phyloP scores from a whole-genome alignment of 2,329 filamentous ascomycete genomes.

The Grosmannia clavigera region DNA sequence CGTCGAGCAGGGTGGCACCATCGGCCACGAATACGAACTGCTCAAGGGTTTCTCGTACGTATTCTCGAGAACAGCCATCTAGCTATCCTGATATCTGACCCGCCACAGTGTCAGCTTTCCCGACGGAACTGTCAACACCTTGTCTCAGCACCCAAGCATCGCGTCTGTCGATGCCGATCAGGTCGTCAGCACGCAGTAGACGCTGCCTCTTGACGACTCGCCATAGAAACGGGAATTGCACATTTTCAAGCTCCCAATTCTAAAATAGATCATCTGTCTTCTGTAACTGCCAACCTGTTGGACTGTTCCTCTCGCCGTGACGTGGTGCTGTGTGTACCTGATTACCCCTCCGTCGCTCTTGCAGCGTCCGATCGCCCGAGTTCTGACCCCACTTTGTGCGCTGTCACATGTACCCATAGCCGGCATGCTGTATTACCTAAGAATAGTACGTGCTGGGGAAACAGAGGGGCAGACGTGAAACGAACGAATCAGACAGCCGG shows the following conservation, averaged over 20 bases:
- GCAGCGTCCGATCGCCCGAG: background rate
- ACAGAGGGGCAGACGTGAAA: background rate
- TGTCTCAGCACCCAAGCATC: constrained; percentile 59
- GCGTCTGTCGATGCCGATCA: constrained; percentile 63
- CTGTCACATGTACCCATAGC: background rate
- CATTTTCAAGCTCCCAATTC: background rate
- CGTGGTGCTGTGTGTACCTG: background rate
- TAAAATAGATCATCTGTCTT: background rate
- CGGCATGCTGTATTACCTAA: background rate
- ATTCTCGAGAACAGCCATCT: background rate
- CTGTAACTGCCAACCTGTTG: background rate
- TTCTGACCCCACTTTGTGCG: background rate
- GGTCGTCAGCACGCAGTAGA: constrained; percentile 59
- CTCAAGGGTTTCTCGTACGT: constrained; percentile 91
- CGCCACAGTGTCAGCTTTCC: constrained; percentile 56
- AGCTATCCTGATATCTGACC: background rate
- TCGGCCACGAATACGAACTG: constrained; percentile 70
- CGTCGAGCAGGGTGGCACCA: constrained; percentile 65
- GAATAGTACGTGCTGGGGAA: background rate
- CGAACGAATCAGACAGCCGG: background rate
- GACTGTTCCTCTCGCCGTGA: too few species aligned
- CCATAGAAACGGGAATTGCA: background rate
- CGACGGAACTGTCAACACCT: constrained; percentile 50
- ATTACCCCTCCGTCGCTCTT: background rate
- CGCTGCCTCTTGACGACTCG: background rate